Conservation (phyloP, 2,329 filamentous ascomycete species). For the Fusarium brachygibbosum region DNA sequence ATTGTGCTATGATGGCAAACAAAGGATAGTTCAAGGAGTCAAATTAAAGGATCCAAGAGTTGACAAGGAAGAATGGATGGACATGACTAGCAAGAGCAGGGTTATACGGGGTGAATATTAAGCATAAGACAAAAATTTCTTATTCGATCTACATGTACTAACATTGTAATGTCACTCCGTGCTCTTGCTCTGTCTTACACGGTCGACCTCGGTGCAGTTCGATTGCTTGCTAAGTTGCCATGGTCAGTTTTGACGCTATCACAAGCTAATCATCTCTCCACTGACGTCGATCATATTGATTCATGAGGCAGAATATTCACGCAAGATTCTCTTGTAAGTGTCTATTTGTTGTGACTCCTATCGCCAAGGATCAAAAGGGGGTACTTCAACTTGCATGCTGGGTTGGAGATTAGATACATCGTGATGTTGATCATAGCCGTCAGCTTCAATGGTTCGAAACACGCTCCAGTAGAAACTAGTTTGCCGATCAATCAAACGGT, state of each 20-base stretch:
- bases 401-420: slow-evolving; percentile 5
- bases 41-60: background rate
- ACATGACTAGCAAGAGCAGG: background rate
- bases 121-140: slow-evolving; percentile 4
- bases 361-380: background rate
- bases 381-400: slow-evolving; percentile 2
- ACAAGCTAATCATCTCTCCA: background rate
- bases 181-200: background rate
- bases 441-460: background rate
- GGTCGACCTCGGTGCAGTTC: background rate
- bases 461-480: background rate
- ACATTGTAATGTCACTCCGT: background rate
- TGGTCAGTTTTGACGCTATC: slow-evolving; percentile 9
- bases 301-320: background rate
- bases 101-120: background rate
- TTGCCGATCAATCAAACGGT: slow-evolving; percentile 3
- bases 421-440: slow-evolving; percentile 9
- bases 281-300: slow-evolving; percentile 12
- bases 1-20: slow-evolving; percentile 1
- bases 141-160: background rate
- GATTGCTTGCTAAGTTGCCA: background rate
- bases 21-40: background rate
- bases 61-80: background rate
- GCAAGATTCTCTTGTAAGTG: background rate
- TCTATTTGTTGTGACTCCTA: background rate